Percentiles rank a stretch among this genome's conserved stretches.
Conservation (phyloP, 768 basidiomycete genomes). For the Sporobolomyces roseus region DNA sequence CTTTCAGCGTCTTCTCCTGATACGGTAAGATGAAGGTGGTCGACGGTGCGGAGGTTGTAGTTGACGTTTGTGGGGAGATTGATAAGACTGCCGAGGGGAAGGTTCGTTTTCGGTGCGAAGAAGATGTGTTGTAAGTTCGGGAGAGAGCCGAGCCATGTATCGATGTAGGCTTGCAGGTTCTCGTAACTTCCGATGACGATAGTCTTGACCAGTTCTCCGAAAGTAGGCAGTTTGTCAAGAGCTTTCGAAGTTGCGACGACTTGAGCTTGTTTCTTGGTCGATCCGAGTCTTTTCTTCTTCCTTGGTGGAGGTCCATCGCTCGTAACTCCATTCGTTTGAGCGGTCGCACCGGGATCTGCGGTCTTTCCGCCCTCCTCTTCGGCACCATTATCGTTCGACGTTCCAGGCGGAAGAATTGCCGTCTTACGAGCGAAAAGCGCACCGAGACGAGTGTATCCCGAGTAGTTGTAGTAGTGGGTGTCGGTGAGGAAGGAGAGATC, state of each 20-base stretch:
- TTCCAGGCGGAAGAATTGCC: too few relatives aligned
- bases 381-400: background rate
- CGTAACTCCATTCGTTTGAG: background rate
- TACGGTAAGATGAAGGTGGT: background rate
- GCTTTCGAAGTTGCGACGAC: too few relatives aligned
- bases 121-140: constrained; percentile 6
- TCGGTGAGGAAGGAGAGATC: background rate
- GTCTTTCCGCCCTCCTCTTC: background rate
- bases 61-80: background rate
- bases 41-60: background rate
- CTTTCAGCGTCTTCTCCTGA: background rate
- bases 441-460: too few relatives aligned
- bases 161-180: background rate
- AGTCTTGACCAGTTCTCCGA: background rate
- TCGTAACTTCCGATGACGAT: background rate
- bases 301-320: too few relatives aligned
- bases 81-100: background rate
- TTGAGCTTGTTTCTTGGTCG: too few relatives aligned
- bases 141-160: background rate
- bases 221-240: background rate
- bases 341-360: too few relatives aligned
- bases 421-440: too few relatives aligned
- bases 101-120: background rate
- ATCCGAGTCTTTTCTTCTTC: background rate
- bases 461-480: too few relatives aligned